phyloP scores from a whole-genome alignment of 345 rosid genomes.

The Boechera retrofracta region DNA sequence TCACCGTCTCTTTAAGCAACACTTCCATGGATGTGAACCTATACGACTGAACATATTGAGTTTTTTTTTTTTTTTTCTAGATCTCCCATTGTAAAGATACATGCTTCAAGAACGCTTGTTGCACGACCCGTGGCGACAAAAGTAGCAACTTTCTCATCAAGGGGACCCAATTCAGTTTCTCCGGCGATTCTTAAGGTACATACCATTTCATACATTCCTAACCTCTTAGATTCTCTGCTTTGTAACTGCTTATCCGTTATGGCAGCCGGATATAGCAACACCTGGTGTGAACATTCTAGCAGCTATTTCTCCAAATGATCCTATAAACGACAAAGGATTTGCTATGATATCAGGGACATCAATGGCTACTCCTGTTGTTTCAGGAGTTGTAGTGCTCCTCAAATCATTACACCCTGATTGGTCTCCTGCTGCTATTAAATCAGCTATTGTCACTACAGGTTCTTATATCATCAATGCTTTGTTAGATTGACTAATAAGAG shows the following conservation, averaged over 20 bases:
- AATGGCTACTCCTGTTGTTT: slow-evolving; percentile 49
- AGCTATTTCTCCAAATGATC: slow-evolving; percentile 37
- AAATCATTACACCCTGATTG: slow-evolving; percentile 47
- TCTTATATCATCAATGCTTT: slow-evolving; percentile 3
- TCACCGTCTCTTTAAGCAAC: neutral
- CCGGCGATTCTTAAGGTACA: slow-evolving; percentile 35
- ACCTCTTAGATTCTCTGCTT: neutral
- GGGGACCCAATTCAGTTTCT: slow-evolving; percentile 34
- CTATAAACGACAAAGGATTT: slow-evolving; percentile 21
- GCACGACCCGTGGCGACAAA: slow-evolving; percentile 18
- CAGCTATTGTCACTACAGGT: slow-evolving; percentile 58
- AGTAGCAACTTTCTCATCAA: slow-evolving; percentile 36
- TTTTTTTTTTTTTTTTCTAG: neutral
- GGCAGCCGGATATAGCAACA: slow-evolving; percentile 55
- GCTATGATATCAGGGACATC: slow-evolving; percentile 47
- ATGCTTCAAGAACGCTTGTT: slow-evolving; percentile 22
- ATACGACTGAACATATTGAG: neutral
- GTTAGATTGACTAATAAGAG: neutral
- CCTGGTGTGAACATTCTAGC: slow-evolving; percentile 52
- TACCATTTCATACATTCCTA: neutral
- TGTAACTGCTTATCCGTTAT: neutral
- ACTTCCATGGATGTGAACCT: neutral
- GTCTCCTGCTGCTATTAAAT: slow-evolving; percentile 55
- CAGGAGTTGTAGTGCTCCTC: slow-evolving; percentile 51
- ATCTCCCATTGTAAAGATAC: slow-evolving; percentile 29